Base-by-base conservation (phyloP, 352 stramenopile species). In the Phytophthora foliorum region DNA sequence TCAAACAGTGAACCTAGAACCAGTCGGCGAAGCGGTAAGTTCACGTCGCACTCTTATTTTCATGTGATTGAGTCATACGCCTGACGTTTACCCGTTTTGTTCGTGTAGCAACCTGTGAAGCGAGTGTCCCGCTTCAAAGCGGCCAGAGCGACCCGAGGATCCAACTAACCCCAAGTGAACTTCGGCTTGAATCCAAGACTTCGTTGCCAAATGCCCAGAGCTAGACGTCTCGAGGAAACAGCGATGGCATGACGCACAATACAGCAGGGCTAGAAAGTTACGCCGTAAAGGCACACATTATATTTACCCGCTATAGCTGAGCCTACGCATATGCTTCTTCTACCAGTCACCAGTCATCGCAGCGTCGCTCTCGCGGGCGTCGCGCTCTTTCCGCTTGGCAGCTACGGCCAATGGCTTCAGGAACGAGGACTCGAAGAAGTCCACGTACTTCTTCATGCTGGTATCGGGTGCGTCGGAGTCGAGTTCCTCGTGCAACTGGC, bases 71-170 rank as follows among this genome's bases (percentile, higher is more conserved):
- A 41, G 27, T 7, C 16, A 27, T 32, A 5, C 5, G 48, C 1
- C 8, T 68, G 25, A 63, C 21, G 52, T 11, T 63, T 13, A 49
- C 14, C 49, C 7, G 3, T 58, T 34, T 44, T 41, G n/a, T 21
- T 36, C n/a, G 32, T 55, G 13, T 22, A 95, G 87, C 78, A 92
- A 92, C 87, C 88, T 9, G 86, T 94, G 38, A 90, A 94, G 66
- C 86, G 89, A 31, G 89, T 96, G 1, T 96, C 89, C 10, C 82
- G 89, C 31, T 96, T 96, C 55, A 89, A 90, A 82, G 85, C 83
- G 4, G 73, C 88, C 8, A 77, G 86, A 72, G 63, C 68, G 27
- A 56, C 59, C 24, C 63, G 63, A 54, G 59, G 55, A 44, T 64
- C 46, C n/a, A 75, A 71, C 42, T 78, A 58, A 53, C 0, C 14